phyloP scores from a whole-genome alignment of 345 rosid genomes.

The Eucalyptus camaldulensis region DNA sequence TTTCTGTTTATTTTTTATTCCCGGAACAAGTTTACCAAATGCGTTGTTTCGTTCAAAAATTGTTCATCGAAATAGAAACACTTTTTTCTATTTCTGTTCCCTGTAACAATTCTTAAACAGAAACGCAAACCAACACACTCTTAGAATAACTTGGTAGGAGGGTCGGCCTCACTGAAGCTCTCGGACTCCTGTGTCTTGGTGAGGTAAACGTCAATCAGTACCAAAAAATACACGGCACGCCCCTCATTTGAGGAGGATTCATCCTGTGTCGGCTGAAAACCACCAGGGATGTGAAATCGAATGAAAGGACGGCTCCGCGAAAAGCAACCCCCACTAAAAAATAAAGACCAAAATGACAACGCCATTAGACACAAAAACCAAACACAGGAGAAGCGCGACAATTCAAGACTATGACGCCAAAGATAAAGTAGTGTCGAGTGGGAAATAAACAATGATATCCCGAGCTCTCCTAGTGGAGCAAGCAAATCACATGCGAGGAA shows the following conservation, averaged over 20 bases:
- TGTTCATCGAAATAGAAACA: no score
- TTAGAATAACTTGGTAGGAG: background rate
- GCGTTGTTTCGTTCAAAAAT: no score
- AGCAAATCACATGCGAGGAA: background rate
- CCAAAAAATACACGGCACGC: background rate
- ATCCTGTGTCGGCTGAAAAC: background rate
- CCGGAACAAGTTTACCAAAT: no score
- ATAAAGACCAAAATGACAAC: background rate
- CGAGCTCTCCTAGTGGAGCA: background rate
- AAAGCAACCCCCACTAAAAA: background rate
- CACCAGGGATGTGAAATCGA: background rate
- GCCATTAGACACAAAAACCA: background rate
- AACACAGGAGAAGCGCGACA: background rate
- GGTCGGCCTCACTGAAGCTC: background rate
- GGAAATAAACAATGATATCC: background rate
- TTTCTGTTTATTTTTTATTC: no score
- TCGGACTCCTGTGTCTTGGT: background rate
- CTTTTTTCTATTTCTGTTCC: no score
- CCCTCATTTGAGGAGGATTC: background rate
- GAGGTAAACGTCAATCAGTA: background rate
- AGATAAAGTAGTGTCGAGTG: background rate
- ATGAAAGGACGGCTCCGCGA: background rate
- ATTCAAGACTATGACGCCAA: background rate
- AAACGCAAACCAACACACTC: no score
- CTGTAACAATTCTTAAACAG: no score